phyloP scores from a whole-genome alignment of 345 rosid species.

The Acer campestre region DNA sequence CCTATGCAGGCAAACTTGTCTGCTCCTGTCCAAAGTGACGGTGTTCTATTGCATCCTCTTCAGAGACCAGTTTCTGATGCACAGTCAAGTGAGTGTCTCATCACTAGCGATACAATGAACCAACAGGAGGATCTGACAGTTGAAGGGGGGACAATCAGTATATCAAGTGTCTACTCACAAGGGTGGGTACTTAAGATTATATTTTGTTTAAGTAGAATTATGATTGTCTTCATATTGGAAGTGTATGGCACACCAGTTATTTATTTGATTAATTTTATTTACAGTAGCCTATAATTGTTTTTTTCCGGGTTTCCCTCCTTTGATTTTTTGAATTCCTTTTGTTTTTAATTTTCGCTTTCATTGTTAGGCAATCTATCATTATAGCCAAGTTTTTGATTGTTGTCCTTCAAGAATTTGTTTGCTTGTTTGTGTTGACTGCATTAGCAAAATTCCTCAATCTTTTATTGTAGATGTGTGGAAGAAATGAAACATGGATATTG shows the following conservation, averaged over 20 bases:
- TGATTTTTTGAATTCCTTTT: background rate
- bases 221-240: slow-evolving; percentile 11
- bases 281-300: background rate
- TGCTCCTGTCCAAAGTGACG: slow-evolving; percentile 38
- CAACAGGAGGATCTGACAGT: slow-evolving; percentile 64
- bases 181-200: slow-evolving; percentile 40
- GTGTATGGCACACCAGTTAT: slow-evolving; percentile 5
- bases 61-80: slow-evolving; percentile 56
- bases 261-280: slow-evolving; percentile 2
- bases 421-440: background rate
- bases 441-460: background rate
- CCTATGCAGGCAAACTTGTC: slow-evolving; percentile 34
- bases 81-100: slow-evolving; percentile 60
- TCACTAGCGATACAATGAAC: slow-evolving; percentile 40
- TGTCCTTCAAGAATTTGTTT: background rate
- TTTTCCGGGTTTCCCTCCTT: background rate
- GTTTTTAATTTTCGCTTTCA: background rate
- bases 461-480: background rate
- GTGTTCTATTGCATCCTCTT: slow-evolving; percentile 38
- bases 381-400: background rate
- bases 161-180: slow-evolving; percentile 78
- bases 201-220: background rate
- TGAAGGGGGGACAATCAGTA: slow-evolving; percentile 95
- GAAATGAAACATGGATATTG: background rate
- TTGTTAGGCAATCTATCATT: background rate